Conservation (phyloP, 2,329 filamentous ascomycete genomes). For the Cercospora sp. region DNA sequence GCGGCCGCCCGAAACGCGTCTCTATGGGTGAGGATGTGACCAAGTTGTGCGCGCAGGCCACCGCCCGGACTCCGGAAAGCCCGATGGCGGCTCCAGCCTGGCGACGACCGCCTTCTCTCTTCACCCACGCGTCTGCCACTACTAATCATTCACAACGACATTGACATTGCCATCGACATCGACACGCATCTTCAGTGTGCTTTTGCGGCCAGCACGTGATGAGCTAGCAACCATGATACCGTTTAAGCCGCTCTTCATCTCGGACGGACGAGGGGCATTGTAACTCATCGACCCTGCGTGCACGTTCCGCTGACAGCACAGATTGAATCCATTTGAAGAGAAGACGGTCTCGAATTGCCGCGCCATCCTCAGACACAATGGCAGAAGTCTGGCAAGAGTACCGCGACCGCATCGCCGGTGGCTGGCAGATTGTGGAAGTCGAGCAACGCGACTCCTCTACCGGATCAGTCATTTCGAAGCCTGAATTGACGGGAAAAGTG, state of each 20-base stretch:
- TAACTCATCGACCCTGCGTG: background rate
- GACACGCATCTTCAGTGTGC: background rate
- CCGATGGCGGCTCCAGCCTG: background rate
- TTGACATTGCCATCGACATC: background rate
- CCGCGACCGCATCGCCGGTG: slow-evolving; percentile 25
- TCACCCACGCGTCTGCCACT: background rate
- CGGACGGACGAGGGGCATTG: background rate
- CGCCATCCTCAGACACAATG: background rate
- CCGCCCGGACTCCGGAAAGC: background rate
- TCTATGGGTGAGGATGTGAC: background rate
- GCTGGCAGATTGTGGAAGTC: slow-evolving; percentile 33
- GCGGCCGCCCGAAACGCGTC: background rate
- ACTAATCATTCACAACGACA: background rate
- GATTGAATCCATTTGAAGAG: background rate
- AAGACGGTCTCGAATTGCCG: background rate
- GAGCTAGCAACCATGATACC: background rate
- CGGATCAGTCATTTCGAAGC: background rate
- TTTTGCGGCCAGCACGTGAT: background rate
- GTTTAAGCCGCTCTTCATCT: background rate
- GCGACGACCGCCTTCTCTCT: background rate
- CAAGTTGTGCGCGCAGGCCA: background rate
- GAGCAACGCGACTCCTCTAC: slow-evolving; percentile 25
- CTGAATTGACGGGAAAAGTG: slow-evolving; percentile 28
- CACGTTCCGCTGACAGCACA: background rate
- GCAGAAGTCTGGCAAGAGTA: slow-evolving; percentile 30